These are phyloP conservation scores for Noccaea bulbosa DNA, from an alignment of 345 rosid genomes.

Conservation along the genomic window DNA sequence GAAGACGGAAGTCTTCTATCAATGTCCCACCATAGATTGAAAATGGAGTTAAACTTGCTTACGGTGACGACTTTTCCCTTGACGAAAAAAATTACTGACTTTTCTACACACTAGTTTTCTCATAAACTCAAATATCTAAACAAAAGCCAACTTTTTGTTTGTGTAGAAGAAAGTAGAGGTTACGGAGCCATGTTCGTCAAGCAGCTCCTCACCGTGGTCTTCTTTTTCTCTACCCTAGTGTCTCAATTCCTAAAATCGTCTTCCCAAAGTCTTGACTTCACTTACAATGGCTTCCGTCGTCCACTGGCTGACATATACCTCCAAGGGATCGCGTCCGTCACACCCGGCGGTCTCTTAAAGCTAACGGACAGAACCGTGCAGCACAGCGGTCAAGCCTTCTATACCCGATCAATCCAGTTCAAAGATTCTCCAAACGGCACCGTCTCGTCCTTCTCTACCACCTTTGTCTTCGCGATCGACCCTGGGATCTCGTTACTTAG, in stretches of 20 bases:
- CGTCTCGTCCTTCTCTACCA: slow-evolving; percentile 57
- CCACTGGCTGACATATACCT: slow-evolving; percentile 44
- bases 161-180: neutral
- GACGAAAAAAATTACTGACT: no score
- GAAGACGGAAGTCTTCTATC: no score
- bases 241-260: neutral
- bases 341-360: slow-evolving; percentile 52
- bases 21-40: no score
- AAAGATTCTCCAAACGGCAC: slow-evolving; percentile 49
- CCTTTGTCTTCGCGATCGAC: slow-evolving; percentile 60
- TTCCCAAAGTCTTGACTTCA: slow-evolving; percentile 31
- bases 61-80: neutral
- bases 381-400: slow-evolving; percentile 66
- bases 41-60: no score
- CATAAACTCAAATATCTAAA: neutral
- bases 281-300: slow-evolving; percentile 33
- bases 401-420: slow-evolving; percentile 54
- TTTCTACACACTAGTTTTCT: neutral
- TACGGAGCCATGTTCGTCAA: slow-evolving; percentile 18
- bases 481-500: slow-evolving; percentile 20
- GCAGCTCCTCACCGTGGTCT: neutral
- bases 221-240: neutral
- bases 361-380: slow-evolving; percentile 51
- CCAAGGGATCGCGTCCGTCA: slow-evolving; percentile 53
- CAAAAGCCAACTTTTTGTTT: neutral